Evolutionary conservation across 352 stramenopile species (phyloP).

Genomic region (Phytophthora multivora): DNA sequence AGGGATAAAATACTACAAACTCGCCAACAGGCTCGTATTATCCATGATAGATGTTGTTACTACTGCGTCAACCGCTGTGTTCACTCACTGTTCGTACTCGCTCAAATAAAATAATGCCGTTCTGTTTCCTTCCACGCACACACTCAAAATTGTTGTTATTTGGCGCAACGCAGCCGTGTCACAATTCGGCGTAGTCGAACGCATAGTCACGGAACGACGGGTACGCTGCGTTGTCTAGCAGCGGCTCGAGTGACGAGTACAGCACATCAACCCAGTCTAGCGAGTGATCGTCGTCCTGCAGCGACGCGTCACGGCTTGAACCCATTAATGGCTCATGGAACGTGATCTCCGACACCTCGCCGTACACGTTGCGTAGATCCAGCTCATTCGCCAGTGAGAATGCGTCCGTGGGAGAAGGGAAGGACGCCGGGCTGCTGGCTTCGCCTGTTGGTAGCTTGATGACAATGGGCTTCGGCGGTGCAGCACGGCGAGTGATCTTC

Average conservation of each 20-base stretch:
- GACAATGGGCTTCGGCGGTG: constrained; percentile 24
- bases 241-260: constrained; percentile 50
- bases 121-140: background rate
- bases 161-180: constrained; percentile 4
- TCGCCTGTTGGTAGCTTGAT: constrained; percentile 42
- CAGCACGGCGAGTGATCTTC: background rate
- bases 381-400: constrained; percentile 31
- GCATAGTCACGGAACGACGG: constrained; percentile 36
- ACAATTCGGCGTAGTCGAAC: constrained; percentile 36
- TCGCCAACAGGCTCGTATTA: background rate
- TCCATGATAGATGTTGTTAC: background rate
- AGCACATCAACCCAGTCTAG: constrained; percentile 61
- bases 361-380: constrained; percentile 27
- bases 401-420: constrained; percentile 50
- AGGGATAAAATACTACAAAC: too few relatives aligned
- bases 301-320: background rate
- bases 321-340: constrained; percentile 15
- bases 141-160: constrained; percentile 24
- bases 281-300: constrained; percentile 31
- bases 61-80: background rate
- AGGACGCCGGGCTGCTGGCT: constrained; percentile 14
- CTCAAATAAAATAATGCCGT: constrained; percentile 27
- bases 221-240: constrained; percentile 18
- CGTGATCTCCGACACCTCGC: constrained; percentile 31
- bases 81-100: background rate